Conservation (phyloP, 2,329 filamentous ascomycete genomes). For the Botryotinia narcissicola region DNA sequence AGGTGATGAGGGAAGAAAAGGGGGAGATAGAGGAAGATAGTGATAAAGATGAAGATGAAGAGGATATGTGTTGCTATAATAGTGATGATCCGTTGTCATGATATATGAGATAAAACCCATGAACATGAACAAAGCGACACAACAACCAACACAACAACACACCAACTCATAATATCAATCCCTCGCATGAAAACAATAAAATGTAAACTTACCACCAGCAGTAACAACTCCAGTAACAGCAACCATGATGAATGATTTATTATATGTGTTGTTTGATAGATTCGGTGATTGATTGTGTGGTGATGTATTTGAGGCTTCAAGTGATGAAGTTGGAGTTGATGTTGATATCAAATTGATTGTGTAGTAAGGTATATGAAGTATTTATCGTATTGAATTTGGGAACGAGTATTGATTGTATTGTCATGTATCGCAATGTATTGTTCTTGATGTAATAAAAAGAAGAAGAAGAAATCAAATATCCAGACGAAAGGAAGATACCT, state of each 20-base stretch:
- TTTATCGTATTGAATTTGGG: not conserved
- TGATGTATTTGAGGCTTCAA: not conserved
- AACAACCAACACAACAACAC: not conserved
- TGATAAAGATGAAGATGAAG: not conserved
- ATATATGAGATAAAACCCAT: not conserved
- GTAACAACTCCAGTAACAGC: conserved; percentile 18
- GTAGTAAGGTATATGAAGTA: not conserved
- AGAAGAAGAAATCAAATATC: not conserved
- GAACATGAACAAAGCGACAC: not conserved
- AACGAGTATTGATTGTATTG: not conserved
- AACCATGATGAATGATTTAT: conserved; percentile 17
- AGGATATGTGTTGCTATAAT: not conserved
- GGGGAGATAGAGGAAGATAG: no score
- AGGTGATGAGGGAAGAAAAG: no score
- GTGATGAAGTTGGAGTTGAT: not conserved
- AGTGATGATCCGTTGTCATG: not conserved
- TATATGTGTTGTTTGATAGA: not conserved
- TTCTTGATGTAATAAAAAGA: not conserved
- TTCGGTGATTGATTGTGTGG: not conserved
- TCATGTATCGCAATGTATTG: not conserved
- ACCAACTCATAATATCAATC: not conserved
- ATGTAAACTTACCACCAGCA: conserved; percentile 16
- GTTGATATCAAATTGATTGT: not conserved
- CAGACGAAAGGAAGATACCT: not conserved
- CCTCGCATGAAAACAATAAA: not conserved